A percentile compares a stretch with the other conserved stretches of the same genome.
These are phyloP conservation scores for Musa balbisiana DNA, from an alignment of 202 grass and related monocot genomes.

Conservation along the genomic window DNA sequence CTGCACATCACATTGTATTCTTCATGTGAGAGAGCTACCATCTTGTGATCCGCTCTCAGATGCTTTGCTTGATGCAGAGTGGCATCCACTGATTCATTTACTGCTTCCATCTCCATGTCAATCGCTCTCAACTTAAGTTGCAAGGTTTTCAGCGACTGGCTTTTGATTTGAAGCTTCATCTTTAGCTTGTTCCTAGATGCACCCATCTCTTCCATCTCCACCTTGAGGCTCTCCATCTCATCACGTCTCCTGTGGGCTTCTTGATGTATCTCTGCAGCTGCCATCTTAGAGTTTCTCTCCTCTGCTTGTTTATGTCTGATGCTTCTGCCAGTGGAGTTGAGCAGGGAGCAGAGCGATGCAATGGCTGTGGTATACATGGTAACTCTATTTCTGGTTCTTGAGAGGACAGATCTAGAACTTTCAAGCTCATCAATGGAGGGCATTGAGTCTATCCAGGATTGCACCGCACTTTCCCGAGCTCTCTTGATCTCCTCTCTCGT, in stretches of 20 bases:
- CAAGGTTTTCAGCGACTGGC: conserved; percentile 26
- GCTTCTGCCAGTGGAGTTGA: conserved; percentile 30
- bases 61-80: conserved; percentile 10
- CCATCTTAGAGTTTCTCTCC: conserved; percentile 20
- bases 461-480: conserved; percentile 22
- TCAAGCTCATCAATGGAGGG: conserved; percentile 34
- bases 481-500: conserved; percentile 31
- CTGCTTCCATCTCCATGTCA: conserved; percentile 28
- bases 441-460: conserved; percentile 26
- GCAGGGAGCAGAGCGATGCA: conserved; percentile 18
- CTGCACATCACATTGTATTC: not conserved
- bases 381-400: conserved; percentile 30
- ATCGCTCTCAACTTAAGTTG: conserved; percentile 31
- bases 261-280: conserved; percentile 20
- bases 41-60: not conserved
- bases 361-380: conserved; percentile 26
- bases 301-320: conserved; percentile 13
- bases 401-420: conserved; percentile 23
- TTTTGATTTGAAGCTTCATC: conserved; percentile 24
- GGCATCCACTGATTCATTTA: conserved; percentile 21
- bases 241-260: not conserved
- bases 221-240: conserved; percentile 20
- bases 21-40: not conserved
- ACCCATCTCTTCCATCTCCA: conserved; percentile 21
- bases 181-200: conserved; percentile 23